These are phyloP conservation scores for Talaromyces thailandensis DNA, from an alignment of 495 filamentous ascomycete genomes.

Conservation along the genomic window DNA sequence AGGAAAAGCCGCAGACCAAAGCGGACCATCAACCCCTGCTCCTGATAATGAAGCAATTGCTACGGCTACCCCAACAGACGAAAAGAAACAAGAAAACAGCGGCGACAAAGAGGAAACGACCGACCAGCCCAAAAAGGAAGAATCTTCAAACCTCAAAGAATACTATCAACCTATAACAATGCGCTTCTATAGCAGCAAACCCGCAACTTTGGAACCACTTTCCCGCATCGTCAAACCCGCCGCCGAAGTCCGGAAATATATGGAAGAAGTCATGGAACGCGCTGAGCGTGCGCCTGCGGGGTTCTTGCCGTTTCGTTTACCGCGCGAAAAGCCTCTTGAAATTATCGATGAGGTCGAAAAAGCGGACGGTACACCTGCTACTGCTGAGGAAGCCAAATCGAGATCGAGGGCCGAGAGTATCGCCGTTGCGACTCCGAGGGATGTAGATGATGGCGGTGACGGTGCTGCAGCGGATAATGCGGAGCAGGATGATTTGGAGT, in stretches of 20 bases:
- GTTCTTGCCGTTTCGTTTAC: constrained; percentile 56
- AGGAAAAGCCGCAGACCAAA: constrained; percentile 21
- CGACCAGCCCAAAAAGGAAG: neutral
- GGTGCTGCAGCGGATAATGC: constrained; percentile 7
- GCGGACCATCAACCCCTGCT: constrained; percentile 9
- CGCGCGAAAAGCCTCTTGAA: constrained; percentile 30
- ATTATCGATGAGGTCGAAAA: constrained; percentile 4
- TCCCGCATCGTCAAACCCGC: constrained; percentile 65
- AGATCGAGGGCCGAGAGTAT: constrained; percentile 13
- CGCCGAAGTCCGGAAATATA: constrained; percentile 72
- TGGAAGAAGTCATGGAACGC: constrained; percentile 74
- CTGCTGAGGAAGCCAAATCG: neutral
- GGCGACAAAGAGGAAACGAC: neutral
- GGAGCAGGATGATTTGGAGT: constrained; percentile 28
- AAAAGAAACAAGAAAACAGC: neutral
- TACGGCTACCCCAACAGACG: neutral
- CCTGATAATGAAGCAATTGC: neutral
- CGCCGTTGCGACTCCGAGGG: constrained; percentile 11
- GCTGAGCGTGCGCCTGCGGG: constrained; percentile 63
- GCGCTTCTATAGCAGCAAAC: constrained; percentile 54
- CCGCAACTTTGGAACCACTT: constrained; percentile 63
- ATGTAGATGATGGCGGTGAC: constrained; percentile 30
- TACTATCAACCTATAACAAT: constrained; percentile 91
- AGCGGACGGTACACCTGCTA: neutral
- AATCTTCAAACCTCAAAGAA: constrained; percentile 39